Evolutionary conservation across 805 yeast species (phyloP), one percentile per base, ranked within the genome.

Genomic region (Scheffersomyces stipitis): DNA sequence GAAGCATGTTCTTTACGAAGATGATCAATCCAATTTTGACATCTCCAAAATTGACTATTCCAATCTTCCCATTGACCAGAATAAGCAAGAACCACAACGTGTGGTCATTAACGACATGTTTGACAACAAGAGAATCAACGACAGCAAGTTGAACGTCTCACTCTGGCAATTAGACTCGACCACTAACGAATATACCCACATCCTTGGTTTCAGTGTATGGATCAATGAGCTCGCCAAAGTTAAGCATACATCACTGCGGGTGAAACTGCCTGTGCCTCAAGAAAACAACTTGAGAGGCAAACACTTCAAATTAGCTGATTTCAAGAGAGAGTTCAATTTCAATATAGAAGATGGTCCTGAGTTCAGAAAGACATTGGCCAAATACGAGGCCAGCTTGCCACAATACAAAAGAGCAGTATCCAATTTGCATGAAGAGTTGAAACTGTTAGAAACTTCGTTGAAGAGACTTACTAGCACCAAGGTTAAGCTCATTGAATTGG

Each of bases 341-440:
- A 56, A 51, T 26, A 49, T 65, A 13, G 69, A 67, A 31, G 75
- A 69, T 43, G 75, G 75, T 0, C 75, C 75, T 4, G 71, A 66
- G 33, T 68, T 69, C 36, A 45, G 75, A 18, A 58, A 49, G 15
- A 40, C 58, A 4, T 51, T 69, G 28, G 44, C 43, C 5, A 48
- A 44, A n/a, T 62, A 64, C 39, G 73, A 69, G 41, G 39, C 48
- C 10, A 42, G 46, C 3, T 41, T 65, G 4, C 67, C 69, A 0
- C 30, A 35, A 6, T 57, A 64, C 36, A 58, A 52, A 28, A 54
- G 51, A 23, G 46, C 51, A 4, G 51, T 56, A 31, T 34, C 40
- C 4, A 35, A 32, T 8, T 38, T 68, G 7, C 52, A 51, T 7
- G 71, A 68, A 5, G 73, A 66, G 28, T 34, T 60, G 12, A 60